Evolutionary conservation across 2,329 filamentous ascomycete species (phyloP), one percentile per base, ranked within the genome.

Genomic region (Phoma sp.): DNA sequence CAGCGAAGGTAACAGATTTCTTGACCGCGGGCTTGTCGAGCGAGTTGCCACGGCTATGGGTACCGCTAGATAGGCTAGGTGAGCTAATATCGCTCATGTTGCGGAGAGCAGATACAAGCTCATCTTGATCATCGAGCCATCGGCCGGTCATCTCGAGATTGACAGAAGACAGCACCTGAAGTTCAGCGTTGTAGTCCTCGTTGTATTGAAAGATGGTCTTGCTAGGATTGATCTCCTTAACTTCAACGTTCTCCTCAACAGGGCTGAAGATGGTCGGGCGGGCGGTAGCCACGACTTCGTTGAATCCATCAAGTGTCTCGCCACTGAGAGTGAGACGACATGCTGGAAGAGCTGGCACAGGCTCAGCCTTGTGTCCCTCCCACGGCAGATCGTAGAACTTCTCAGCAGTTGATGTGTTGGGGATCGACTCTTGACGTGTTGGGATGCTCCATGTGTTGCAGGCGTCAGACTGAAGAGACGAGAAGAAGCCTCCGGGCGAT

Each of bases 401-500:
- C 72, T 96, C 91, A 9, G 94, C 94, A n/a, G 89, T 92, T 27
- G 92, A 91, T 1, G 94, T 96, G 0, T 91, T 94, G 1, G 92
- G 92, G 0, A 86, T 86, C 3, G 73, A 72, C 10, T 76, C 74
- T 13, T 72, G 68, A 24, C 59, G 62, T 45, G 68, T 69, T 19
- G 68, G 67, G 9, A 88, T 78, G 68, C 91, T 87, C 94, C 94
- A 98, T 12, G 93, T 95, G 68, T 88, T 87, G 47, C 92, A 86
- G 33, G 88, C 87, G 48, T 86, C 84, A 3, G 88, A 85, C 33
- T 89, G 91, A 25, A 97, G 83, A 0, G 89, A 92, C 2, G 91
- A 91, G 76, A 97, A 97, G 81, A 97, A 97, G 0, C 90, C 92
- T 24, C 91, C 89, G 0, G 94, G 94, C 0, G 94, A 97, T 6